Base-by-base conservation (phyloP, 495 filamentous ascomycete genomes). In the Friedmanniomyces simplex region DNA sequence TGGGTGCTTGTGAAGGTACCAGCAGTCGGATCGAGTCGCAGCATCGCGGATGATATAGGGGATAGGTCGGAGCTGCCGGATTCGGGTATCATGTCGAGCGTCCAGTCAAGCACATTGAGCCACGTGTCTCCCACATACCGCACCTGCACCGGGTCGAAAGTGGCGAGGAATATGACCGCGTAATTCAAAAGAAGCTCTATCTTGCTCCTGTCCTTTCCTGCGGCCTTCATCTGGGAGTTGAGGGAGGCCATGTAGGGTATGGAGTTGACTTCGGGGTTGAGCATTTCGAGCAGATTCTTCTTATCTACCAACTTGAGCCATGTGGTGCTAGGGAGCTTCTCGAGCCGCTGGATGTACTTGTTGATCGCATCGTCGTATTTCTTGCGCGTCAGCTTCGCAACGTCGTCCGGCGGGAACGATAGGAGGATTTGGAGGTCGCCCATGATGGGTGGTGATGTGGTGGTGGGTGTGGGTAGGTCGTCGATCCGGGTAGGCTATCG, bases 1-100 rank as follows among this genome's bases (percentile, higher is more conserved):
- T 94, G 89, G 43, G 73, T 75, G 1, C 77, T 78, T 4, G 88
- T 91, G 56, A 94, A 80, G 32, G 84, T 78, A 18, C 78, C 78
- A 45, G 79, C 80, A n/a, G 80, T 77, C 12, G 85, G 82, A 58
- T 93, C 86, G 14, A 95, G 73, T 60, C 79, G 80, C 21, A 91
- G 72, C 54, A 95, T 80, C 20, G 85, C 85, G 52, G 79, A 74
- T 41, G 79, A 71, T 26, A 91, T 73, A 6, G 80, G 71, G 20
- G 74, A 72, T 41, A 88, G 75, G 10, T 82, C 85, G 43, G 81
- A 18, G 25, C 52, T 45, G 18, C 10, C 26, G 13, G 21, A 25
- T 12, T 21, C 16, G 28, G 14, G 37, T 8, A 51, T 28, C 0
- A 12, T 21, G 25, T 59, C 55, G 22, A 59, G 12, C 1, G 26